Evolutionary conservation across 805 yeast species (phyloP).

Genomic region (Dipodascus geniculatus): DNA sequence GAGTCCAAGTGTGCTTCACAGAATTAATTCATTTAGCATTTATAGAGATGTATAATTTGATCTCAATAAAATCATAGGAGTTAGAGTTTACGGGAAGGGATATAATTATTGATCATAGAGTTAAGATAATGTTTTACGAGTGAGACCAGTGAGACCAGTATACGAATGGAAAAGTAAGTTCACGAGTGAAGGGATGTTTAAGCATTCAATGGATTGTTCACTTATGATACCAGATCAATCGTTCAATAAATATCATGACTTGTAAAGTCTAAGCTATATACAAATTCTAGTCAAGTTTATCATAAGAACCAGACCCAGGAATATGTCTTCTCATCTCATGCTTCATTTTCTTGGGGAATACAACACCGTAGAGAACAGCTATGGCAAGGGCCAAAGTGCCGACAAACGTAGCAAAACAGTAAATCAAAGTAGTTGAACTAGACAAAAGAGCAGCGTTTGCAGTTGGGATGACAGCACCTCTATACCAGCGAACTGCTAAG

Average conservation of each 20-base stretch:
- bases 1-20: background rate
- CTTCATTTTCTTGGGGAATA: conserved; percentile 15
- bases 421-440: conserved; percentile 7
- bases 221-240: too few species aligned
- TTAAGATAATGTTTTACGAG: too few species aligned
- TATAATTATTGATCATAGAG: too few species aligned
- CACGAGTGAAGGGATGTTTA: too few species aligned
- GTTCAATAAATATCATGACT: too few species aligned
- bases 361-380: conserved; percentile 12
- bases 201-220: too few species aligned
- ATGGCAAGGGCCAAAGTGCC: conserved; percentile 12
- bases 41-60: background rate
- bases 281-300: background rate
- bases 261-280: too few species aligned
- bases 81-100: too few species aligned
- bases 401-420: conserved; percentile 13
- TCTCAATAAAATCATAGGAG: too few species aligned
- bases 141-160: too few species aligned
- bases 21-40: conserved; percentile 1
- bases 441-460: conserved; percentile 8
- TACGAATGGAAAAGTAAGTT: too few species aligned
- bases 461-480: conserved; percentile 6
- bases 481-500: conserved; percentile 48
- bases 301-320: conserved; percentile 17
- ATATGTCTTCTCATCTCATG: conserved; percentile 10